phyloP scores from a whole-genome alignment of 768 basidiomycete species.

The Tephrocybe sp. region DNA sequence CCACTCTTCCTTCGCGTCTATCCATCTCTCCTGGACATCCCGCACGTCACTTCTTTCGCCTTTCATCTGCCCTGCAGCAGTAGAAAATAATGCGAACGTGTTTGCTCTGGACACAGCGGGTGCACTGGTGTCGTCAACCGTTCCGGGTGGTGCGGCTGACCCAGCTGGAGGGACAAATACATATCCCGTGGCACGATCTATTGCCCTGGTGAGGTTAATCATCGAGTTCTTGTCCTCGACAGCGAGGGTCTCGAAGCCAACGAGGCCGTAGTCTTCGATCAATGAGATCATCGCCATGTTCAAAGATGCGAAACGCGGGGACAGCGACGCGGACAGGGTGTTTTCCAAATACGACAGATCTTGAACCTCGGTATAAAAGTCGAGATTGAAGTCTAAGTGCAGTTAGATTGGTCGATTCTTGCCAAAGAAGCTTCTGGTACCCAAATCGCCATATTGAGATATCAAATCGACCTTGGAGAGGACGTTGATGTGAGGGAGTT shows the following conservation, averaged over 20 bases:
- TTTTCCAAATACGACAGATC: conserved; percentile 89
- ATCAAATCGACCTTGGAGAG: conserved; percentile 95
- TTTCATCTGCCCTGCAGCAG: conserved; percentile 54
- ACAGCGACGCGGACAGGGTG: conserved; percentile 56
- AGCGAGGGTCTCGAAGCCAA: conserved; percentile 95
- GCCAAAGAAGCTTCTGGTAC: conserved; percentile 41
- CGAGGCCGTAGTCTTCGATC: conserved; percentile 91
- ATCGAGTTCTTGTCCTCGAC: conserved; percentile 98
- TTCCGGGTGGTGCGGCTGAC: conserved; percentile 33
- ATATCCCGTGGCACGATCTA: conserved; percentile 93
- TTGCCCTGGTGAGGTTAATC: conserved; percentile 78
- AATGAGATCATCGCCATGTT: conserved; percentile 91
- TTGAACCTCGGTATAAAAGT: conserved; percentile 98
- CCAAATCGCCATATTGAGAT: conserved; percentile 85
- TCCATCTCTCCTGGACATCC: conserved; percentile 92
- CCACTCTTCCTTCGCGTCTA: conserved; percentile 81
- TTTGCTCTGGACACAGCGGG: conserved; percentile 58
- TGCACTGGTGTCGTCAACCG: conserved; percentile 31
- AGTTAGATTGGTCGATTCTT: conserved; percentile 8
- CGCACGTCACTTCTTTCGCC: conserved; percentile 55
- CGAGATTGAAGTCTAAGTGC: conserved; percentile 86
- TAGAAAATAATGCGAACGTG: conserved; percentile 64
- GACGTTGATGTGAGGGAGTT: conserved; percentile 97
- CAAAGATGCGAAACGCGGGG: conserved; percentile 70
- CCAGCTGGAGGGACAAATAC: conserved; percentile 68